phyloP scores from a whole-genome alignment of 306 rosid species.

The Abrus precatorius region DNA sequence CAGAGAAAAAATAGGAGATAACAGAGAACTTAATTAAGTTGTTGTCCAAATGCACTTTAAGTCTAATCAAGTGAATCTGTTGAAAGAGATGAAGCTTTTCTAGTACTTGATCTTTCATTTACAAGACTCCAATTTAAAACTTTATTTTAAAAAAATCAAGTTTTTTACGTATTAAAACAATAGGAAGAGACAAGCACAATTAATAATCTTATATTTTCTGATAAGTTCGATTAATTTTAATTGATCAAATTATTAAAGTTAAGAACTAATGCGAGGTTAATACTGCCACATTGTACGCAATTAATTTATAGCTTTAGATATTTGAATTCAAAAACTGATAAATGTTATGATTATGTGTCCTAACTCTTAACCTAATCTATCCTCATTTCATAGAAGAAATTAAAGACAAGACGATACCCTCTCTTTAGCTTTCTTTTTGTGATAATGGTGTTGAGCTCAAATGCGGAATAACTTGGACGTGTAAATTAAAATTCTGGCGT shows the following conservation, averaged over 20 bases:
- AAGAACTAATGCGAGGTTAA: neutral
- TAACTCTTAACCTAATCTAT: neutral
- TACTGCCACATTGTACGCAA: neutral
- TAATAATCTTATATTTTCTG: neutral
- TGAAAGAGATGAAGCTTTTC: neutral
- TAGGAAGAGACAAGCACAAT: neutral
- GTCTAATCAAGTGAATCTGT: neutral
- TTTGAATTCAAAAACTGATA: neutral
- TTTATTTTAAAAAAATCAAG: neutral
- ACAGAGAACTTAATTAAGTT: too few relatives aligned
- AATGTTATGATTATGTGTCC: conserved; percentile 3
- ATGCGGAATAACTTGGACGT: too few relatives aligned
- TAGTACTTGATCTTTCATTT: neutral
- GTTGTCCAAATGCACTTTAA: too few relatives aligned
- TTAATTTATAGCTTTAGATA: neutral
- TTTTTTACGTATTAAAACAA: neutral
- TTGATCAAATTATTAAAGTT: neutral
- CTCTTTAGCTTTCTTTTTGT: neutral
- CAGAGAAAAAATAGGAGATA: too few relatives aligned
- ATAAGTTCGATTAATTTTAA: neutral
- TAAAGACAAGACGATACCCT: neutral
- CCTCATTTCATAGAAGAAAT: neutral
- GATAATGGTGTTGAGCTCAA: too few relatives aligned
- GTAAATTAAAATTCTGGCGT: too few relatives aligned
- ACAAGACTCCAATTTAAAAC: neutral